These are phyloP conservation scores for Rhodotorula babjevae DNA, from an alignment of 768 basidiomycete species.

Conservation along the genomic window DNA sequence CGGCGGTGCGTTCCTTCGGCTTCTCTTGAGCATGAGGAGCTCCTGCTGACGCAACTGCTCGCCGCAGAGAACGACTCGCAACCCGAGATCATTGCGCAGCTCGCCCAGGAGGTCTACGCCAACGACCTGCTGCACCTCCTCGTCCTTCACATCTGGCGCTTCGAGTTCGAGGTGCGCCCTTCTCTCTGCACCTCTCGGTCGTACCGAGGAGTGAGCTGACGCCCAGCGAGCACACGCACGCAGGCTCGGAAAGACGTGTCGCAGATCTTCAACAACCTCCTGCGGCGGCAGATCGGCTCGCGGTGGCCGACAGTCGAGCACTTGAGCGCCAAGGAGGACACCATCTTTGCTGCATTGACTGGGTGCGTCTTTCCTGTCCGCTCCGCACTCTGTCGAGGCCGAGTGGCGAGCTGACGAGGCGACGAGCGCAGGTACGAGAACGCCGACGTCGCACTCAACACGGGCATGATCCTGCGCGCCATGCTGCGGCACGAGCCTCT, in stretches of 20 bases:
- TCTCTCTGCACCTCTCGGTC: background rate
- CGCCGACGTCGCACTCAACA: constrained; percentile 92
- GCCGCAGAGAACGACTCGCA: constrained; percentile 60
- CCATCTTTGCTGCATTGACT: constrained; percentile 75
- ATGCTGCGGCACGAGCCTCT: constrained; percentile 91
- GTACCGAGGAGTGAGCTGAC: constrained; percentile 55
- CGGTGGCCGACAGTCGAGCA: constrained; percentile 97
- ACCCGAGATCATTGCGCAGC: constrained; percentile 85
- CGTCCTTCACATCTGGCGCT: constrained; percentile 71
- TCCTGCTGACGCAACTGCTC: background rate
- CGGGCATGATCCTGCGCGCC: constrained; percentile 95
- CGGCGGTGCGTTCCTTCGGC: constrained; percentile 58
- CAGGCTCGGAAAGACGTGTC: constrained; percentile 53
- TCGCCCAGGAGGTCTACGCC: constrained; percentile 91
- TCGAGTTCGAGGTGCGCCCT: constrained; percentile 79
- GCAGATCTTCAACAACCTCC: constrained; percentile 52
- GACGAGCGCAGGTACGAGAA: constrained; percentile 69
- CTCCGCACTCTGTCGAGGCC: background rate
- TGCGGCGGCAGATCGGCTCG: constrained; percentile 78
- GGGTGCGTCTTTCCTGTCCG: constrained; percentile 48
- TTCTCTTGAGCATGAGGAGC: background rate
- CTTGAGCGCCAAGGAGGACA: constrained; percentile 64
- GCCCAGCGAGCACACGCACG: constrained; percentile 58
- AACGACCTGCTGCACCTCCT: constrained; percentile 78
- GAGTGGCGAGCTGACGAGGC: background rate